Evolutionary conservation across 1,284 basidiomycete genomes (phyloP).

Genomic region (Rhodotorula mucilaginosa): DNA sequence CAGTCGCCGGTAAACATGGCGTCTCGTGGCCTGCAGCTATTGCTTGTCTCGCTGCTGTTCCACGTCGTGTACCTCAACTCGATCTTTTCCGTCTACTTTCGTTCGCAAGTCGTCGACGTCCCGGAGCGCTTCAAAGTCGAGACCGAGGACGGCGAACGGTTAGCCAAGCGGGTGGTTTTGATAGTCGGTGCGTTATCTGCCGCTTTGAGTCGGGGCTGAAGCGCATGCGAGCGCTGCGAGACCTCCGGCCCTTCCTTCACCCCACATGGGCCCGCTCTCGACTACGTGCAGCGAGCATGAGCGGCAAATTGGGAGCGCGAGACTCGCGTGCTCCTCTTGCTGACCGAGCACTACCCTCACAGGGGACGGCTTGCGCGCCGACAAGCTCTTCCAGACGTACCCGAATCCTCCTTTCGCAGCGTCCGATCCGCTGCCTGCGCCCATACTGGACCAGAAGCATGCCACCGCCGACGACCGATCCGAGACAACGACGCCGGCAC

Average conservation of each 20-base stretch:
- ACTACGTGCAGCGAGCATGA: too few species aligned
- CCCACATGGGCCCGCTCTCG: background rate
- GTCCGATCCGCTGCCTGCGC: constrained; percentile 50
- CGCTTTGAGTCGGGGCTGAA: too few species aligned
- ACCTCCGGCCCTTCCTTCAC: background rate
- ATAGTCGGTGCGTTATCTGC: constrained; percentile 54
- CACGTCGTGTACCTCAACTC: constrained; percentile 69
- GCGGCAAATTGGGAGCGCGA: too few species aligned
- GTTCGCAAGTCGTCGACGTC: constrained; percentile 50
- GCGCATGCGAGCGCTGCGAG: background rate
- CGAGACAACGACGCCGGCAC: constrained; percentile 61
- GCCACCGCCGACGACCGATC: background rate
- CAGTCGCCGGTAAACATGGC: background rate
- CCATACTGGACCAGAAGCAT: constrained; percentile 2
- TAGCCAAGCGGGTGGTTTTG: constrained; percentile 62
- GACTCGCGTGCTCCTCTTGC: background rate
- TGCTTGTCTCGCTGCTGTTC: constrained; percentile 67
- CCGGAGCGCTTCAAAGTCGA: constrained; percentile 6
- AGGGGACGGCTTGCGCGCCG: constrained; percentile 78
- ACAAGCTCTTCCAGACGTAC: constrained; percentile 69
- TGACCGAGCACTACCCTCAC: background rate
- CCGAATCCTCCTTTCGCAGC: constrained; percentile 59
- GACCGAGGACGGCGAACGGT: constrained; percentile 54
- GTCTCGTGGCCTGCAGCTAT: constrained; percentile 30
- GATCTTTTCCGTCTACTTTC: constrained; percentile 89